Conservation (phyloP, 768 basidiomycete species). For the Pilatotrama ljubarskyi region DNA sequence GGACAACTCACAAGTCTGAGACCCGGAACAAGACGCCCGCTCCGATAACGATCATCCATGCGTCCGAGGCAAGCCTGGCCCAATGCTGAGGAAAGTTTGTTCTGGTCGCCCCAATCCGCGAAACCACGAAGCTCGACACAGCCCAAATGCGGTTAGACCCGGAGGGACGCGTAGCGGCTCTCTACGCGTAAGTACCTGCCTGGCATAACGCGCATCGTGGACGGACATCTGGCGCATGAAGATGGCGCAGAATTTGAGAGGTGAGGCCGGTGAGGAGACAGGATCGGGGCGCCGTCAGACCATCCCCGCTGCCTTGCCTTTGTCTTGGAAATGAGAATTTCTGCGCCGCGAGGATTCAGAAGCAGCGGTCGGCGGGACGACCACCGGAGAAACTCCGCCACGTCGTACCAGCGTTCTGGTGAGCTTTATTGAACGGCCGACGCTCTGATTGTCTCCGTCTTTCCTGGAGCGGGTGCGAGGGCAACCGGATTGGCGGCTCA, state of each 20-base stretch:
- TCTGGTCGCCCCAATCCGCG: slow-evolving; percentile 2
- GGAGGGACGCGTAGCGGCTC: background rate
- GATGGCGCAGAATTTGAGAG: too few species aligned
- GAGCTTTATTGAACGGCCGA: background rate
- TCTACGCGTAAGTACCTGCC: too few species aligned
- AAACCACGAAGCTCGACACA: slow-evolving; percentile 14
- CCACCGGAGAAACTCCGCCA: slow-evolving; percentile 1
- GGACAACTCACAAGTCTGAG: background rate
- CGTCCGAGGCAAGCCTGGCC: background rate
- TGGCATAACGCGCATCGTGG: background rate
- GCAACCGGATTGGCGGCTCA: too few species aligned
- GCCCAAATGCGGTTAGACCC: slow-evolving; percentile 10
- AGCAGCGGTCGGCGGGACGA: background rate
- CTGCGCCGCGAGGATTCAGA: background rate
- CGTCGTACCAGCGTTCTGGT: background rate
- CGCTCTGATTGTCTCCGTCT: background rate
- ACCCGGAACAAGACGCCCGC: background rate
- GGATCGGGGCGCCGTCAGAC: background rate
- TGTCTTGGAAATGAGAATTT: slow-evolving; percentile 5
- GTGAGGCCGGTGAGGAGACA: too few species aligned
- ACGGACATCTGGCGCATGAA: background rate
- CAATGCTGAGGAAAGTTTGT: slow-evolving; percentile 4
- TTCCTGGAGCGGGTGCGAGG: too few species aligned
- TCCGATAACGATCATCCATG: background rate
- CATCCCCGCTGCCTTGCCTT: background rate